Evolutionary conservation across 768 basidiomycete genomes (phyloP).

Genomic region (Lentinula boryana): DNA sequence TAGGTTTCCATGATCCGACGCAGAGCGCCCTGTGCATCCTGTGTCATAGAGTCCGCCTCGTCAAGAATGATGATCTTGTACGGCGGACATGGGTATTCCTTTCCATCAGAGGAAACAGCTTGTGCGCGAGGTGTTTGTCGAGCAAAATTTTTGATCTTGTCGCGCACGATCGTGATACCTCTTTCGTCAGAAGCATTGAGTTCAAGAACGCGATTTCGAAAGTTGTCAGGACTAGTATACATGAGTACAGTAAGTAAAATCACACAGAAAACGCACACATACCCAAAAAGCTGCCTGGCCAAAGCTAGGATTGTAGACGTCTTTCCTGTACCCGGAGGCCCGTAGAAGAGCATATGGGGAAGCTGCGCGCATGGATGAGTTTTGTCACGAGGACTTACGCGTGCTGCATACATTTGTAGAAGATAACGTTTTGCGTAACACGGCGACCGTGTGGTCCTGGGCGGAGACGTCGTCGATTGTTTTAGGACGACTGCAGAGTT

Average conservation of each 20-base stretch:
- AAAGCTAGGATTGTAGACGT: slow-evolving; percentile 97
- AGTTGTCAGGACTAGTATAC: slow-evolving; percentile 78
- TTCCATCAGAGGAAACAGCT: slow-evolving; percentile 63
- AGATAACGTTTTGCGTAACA: slow-evolving; percentile 83
- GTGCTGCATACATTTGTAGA: slow-evolving; percentile 75
- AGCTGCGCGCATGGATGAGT: slow-evolving; percentile 47
- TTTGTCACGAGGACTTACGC: background rate
- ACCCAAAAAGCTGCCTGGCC: slow-evolving; percentile 93
- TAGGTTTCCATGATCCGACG: slow-evolving; percentile 99
- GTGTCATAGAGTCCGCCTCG: slow-evolving; percentile 99
- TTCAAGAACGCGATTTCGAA: slow-evolving; percentile 88
- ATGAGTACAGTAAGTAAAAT: background rate
- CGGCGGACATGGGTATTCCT: slow-evolving; percentile 91
- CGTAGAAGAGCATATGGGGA: slow-evolving; percentile 99
- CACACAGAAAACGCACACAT: slow-evolving; percentile 14
- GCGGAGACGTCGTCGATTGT: slow-evolving; percentile 98
- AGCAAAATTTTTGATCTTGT: slow-evolving; percentile 98
- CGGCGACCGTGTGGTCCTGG: slow-evolving; percentile 93
- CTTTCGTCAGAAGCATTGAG: slow-evolving; percentile 98
- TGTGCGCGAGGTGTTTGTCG: slow-evolving; percentile 86
- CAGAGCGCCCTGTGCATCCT: slow-evolving; percentile 95
- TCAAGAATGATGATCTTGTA: slow-evolving; percentile 99
- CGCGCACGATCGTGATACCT: slow-evolving; percentile 93
- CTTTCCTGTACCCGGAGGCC: slow-evolving; percentile 97
- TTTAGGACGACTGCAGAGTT: slow-evolving; percentile 72